Evolutionary conservation across 768 basidiomycete genomes (phyloP), one percentile per base, ranked within the genome.

Genomic region (Suillus paluster): DNA sequence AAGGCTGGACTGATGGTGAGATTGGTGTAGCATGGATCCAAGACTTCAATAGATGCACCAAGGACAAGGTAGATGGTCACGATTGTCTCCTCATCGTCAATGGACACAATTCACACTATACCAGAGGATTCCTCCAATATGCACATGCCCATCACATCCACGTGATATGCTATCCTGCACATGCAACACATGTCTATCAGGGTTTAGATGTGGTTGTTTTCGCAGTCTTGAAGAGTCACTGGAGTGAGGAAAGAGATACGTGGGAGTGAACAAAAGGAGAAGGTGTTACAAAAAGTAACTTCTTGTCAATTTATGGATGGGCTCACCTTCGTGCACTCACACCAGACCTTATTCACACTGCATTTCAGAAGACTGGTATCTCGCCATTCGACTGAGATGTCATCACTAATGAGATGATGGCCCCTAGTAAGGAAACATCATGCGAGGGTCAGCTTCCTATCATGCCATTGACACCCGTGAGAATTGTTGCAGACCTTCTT

Each of bases 101-200:
- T 71, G 79, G 83, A 0, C 83, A 85, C 58, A 76, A 70, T 55
- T 83, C 79, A 0, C 82, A 84, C 59, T 79, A 75, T 60, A 77
- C 74, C 4, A 52, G 58, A 5, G 69, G 58, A 7, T 80, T 83
- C 60, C 75, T 85, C 19, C 58, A 72, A 12, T 79, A 79, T 68
- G 78, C 79, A 0, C 57, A 65, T 2, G 53, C 66, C 0, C 57
- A 81, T 62, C 68, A 73, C 2, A 83, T 84, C n/a, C 60, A 72
- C 23, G 66, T 84, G 5, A 63, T 83, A 0, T 80, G 78, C 62
- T 84, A 83, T 68, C 82, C 79, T 17, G 65, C 68, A 9, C 64
- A 67, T 39, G 4, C 57, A 4, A 67, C 60, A 3, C 60, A 67
- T 59, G 27, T 63, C 1, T 80, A 78, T 50, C 82, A 83, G 62